Percentiles rank a stretch among this genome's conserved stretches.
Conservation (phyloP, 2,329 filamentous ascomycete species). For the Neofusicoccum umdonicola region DNA sequence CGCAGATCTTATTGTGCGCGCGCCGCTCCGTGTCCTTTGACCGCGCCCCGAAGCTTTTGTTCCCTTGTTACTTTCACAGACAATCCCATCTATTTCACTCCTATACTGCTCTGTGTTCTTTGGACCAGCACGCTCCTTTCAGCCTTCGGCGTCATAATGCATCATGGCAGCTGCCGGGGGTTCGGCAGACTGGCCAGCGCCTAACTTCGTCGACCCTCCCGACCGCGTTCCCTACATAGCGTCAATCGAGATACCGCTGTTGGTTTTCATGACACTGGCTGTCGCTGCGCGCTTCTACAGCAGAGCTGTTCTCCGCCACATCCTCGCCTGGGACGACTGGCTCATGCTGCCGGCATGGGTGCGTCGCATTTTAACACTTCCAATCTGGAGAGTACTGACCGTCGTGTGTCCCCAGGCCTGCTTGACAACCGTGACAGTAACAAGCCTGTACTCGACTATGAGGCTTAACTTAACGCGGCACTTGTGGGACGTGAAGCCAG, state of each 20-base stretch:
- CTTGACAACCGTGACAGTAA: not conserved
- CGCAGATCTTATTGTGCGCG: conserved; percentile 9
- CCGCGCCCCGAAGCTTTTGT: not conserved
- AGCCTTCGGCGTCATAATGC: conserved; percentile 7
- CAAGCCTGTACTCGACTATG: conserved; percentile 7
- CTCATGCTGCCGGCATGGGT: conserved; percentile 29
- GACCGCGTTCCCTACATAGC: conserved; percentile 4
- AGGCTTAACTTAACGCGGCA: conserved; percentile 19
- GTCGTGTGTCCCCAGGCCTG: not conserved
- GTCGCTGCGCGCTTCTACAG: conserved; percentile 25
- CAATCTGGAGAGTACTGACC: not conserved
- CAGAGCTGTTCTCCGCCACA: conserved; percentile 24
- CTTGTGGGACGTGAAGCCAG: conserved; percentile 29
- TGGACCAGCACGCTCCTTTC: not conserved
- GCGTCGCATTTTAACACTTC: not conserved
- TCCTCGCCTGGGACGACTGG: conserved; percentile 27
- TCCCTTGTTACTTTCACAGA: not conserved
- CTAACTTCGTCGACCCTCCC: conserved; percentile 17
- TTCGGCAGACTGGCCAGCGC: conserved; percentile 15
- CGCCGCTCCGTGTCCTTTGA: not conserved
- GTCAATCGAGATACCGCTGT: conserved; percentile 15
- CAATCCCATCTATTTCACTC: not conserved
- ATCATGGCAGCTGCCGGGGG: conserved; percentile 4
- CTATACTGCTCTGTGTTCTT: not conserved
- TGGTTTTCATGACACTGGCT: conserved; percentile 14